Percentiles rank a stretch among this genome's conserved stretches.
Conservation (phyloP, 2,329 filamentous ascomycete genomes). For the Diaporthe citriasiana region DNA sequence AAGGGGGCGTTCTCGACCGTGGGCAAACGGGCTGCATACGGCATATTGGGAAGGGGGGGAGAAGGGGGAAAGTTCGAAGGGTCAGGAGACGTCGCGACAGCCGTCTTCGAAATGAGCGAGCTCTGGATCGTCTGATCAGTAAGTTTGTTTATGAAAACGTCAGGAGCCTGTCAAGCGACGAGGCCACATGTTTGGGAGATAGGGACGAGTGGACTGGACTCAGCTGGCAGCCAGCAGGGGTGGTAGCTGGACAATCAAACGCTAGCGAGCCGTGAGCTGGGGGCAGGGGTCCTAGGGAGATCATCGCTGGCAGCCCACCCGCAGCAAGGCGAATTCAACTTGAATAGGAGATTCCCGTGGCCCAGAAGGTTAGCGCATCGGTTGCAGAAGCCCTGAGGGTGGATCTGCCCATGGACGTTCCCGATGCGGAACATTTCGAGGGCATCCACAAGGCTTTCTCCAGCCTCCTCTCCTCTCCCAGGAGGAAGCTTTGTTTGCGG, state of each 20-base stretch:
- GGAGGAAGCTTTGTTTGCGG: neutral
- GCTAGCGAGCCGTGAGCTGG: conserved; percentile 32
- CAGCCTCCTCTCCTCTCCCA: conserved; percentile 7
- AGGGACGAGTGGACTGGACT: conserved; percentile 26
- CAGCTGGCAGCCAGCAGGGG: conserved; percentile 37
- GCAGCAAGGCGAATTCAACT: neutral
- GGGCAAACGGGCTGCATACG: conserved; percentile 40
- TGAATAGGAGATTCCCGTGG: conserved; percentile 4
- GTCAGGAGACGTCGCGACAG: neutral
- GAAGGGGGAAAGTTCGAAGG: neutral
- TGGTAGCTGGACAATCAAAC: conserved; percentile 36
- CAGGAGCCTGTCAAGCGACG: conserved; percentile 31
- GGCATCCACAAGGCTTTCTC: conserved; percentile 32
- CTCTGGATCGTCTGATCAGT: conserved; percentile 35
- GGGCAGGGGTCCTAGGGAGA: conserved; percentile 21
- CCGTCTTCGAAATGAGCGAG: neutral
- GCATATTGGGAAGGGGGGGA: conserved; percentile 37
- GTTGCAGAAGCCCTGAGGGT: conserved; percentile 23
- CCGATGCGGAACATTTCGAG: conserved; percentile 25
- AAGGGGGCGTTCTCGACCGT: conserved; percentile 42
- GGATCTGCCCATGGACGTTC: conserved; percentile 7
- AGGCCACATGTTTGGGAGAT: conserved; percentile 41
- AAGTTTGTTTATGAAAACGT: conserved; percentile 38
- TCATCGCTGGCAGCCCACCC: conserved; percentile 23
- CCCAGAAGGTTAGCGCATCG: conserved; percentile 9